phyloP scores from a whole-genome alignment of 768 basidiomycete genomes.

The Boletus sp. region DNA sequence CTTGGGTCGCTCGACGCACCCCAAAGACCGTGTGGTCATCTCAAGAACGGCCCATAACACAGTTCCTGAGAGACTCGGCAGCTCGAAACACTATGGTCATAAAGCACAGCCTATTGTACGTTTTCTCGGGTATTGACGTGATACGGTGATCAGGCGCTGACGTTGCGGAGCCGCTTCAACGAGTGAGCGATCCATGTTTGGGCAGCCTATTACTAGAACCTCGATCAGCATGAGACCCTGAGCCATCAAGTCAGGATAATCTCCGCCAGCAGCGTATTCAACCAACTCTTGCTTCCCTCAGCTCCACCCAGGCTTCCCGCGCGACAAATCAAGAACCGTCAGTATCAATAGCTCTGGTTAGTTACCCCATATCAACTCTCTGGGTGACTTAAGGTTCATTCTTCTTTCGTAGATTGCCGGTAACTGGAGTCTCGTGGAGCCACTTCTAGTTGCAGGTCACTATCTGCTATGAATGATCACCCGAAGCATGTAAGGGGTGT shows the following conservation, averaged over 20 bases:
- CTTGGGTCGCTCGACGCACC: not conserved
- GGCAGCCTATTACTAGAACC: not conserved
- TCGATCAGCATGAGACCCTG: not conserved
- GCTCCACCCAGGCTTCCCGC: not conserved
- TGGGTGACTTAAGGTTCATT: not conserved
- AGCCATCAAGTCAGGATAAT: not conserved
- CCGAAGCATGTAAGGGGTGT: not conserved
- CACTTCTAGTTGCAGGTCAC: not conserved
- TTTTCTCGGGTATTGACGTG: not conserved
- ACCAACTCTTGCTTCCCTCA: not conserved
- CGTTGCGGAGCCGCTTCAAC: not conserved
- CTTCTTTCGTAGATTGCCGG: not conserved
- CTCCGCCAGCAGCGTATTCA: not conserved
- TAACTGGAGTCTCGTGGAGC: constrained; percentile 1
- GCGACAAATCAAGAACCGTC: constrained; percentile 1
- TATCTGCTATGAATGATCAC: not conserved
- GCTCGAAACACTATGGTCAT: not conserved
- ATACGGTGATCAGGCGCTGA: no score
- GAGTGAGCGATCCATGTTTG: constrained; percentile 5
- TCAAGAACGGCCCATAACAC: not conserved
- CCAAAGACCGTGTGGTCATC: not conserved
- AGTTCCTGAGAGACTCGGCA: not conserved
- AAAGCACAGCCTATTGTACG: not conserved
- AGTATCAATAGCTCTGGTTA: constrained; percentile 1
- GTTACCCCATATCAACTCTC: not conserved